These are phyloP conservation scores for Arthrobotrys megalospora DNA, from an alignment of 2,329 filamentous ascomycete species.

Conservation along the genomic window DNA sequence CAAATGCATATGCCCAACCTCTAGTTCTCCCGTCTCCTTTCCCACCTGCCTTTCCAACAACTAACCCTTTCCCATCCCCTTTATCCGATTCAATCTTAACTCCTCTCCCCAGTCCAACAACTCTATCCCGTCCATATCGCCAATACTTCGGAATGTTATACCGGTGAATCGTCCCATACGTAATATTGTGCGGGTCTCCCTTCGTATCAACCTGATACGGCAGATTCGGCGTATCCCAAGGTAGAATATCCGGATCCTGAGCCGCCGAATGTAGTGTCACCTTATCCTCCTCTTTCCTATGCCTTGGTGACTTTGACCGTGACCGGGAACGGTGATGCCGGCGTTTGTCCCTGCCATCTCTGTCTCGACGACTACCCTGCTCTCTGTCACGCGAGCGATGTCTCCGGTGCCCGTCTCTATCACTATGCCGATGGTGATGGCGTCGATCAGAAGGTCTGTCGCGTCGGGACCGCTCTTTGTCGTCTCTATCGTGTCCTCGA, in stretches of 20 bases:
- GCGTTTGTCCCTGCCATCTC: constrained; percentile 47
- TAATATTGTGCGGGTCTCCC: constrained; percentile 82
- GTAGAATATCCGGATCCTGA: constrained; percentile 51
- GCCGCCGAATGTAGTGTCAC: constrained; percentile 33
- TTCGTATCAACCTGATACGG: constrained; percentile 75
- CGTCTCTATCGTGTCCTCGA: constrained; percentile 26
- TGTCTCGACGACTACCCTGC: constrained; percentile 37
- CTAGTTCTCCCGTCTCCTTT: constrained; percentile 36
- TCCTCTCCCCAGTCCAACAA: constrained; percentile 77
- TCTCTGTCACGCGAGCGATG: constrained; percentile 53
- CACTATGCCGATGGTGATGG: constrained; percentile 33
- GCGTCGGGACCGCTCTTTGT: constrained; percentile 27
- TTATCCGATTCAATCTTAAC: constrained; percentile 76
- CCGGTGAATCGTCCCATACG: constrained; percentile 81
- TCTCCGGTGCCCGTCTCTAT: constrained; percentile 41
- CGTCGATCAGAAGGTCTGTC: constrained; percentile 58
- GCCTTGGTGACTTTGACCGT: constrained; percentile 24
- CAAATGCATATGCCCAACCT: constrained; percentile 61
- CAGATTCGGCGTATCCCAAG: constrained; percentile 61
- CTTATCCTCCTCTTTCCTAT: neutral
- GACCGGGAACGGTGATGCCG: constrained; percentile 42
- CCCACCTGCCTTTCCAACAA: constrained; percentile 47
- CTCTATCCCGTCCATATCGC: constrained; percentile 77
- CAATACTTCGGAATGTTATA: constrained; percentile 80
- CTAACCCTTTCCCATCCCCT: constrained; percentile 67